Percentiles rank a stretch among this genome's conserved stretches.
These are phyloP conservation scores for Mrakia hoshinonis DNA, from an alignment of 768 basidiomycete species.

Conservation along the genomic window DNA sequence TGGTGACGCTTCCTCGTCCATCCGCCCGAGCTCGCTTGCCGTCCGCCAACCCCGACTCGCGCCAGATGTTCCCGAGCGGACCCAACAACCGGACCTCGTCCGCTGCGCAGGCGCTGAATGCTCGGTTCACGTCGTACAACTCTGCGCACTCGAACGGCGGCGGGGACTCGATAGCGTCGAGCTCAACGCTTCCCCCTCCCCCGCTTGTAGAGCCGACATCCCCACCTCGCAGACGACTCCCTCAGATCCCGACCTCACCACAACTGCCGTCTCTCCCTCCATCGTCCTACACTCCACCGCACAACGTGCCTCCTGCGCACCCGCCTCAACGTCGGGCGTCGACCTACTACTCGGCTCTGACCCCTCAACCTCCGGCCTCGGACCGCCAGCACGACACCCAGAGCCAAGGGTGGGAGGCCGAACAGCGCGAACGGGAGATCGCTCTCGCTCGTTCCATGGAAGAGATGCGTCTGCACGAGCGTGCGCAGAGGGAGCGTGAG, in stretches of 20 bases:
- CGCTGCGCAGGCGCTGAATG: slow-evolving; percentile 1
- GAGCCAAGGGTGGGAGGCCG: background rate
- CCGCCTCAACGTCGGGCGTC: background rate
- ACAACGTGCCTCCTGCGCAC: background rate
- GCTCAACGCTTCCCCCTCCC: background rate
- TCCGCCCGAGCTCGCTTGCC: too few species aligned
- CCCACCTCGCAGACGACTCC: background rate
- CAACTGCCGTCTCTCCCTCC: background rate
- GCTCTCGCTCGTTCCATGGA: background rate
- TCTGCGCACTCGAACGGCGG: background rate
- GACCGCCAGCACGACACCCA: background rate
- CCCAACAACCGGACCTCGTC: background rate
- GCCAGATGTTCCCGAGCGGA: background rate
- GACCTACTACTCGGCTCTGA: background rate
- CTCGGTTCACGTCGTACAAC: background rate
- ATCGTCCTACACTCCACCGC: background rate
- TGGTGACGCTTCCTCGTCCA: too few species aligned
- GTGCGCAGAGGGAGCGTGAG: background rate
- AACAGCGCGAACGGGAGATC: background rate
- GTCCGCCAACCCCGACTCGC: too few species aligned
- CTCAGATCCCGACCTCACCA: background rate
- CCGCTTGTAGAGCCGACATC: background rate
- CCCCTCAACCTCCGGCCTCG: background rate
- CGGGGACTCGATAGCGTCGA: background rate
- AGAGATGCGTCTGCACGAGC: slow-evolving; percentile 6